Percentiles rank a stretch among this genome's conserved stretches.
These are phyloP conservation scores for Secale cereale DNA, from an alignment of 176 grass and related monocot species.

Conservation along the genomic window DNA sequence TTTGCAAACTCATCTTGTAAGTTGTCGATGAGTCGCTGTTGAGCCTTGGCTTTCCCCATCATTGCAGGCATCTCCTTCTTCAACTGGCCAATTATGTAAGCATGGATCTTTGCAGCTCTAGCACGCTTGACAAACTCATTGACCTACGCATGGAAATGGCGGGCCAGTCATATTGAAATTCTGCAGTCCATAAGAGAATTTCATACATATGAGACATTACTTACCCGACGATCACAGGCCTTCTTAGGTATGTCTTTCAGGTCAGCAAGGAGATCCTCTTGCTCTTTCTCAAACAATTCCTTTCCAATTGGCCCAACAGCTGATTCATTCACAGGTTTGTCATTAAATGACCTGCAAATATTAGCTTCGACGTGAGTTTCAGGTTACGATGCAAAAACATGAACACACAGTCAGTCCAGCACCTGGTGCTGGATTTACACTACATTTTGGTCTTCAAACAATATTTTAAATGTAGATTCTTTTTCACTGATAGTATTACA, in stretches of 20 bases:
- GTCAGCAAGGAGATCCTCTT: conserved; percentile 83
- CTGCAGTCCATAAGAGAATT: background rate
- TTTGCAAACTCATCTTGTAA: conserved; percentile 76
- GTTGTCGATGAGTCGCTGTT: conserved; percentile 75
- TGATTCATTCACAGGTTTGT: conserved; percentile 74
- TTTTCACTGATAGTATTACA: too few species aligned
- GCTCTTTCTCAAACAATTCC: conserved; percentile 93
- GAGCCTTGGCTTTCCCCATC: conserved; percentile 94
- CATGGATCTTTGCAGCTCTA: conserved; percentile 81
- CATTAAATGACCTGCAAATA: conserved; percentile 82
- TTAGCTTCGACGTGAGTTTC: background rate
- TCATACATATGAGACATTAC: background rate
- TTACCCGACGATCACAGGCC: conserved; percentile 82
- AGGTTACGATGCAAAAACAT: background rate
- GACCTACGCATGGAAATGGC: conserved; percentile 31
- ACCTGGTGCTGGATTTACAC: background rate
- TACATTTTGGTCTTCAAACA: background rate
- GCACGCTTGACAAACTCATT: conserved; percentile 98
- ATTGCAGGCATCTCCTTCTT: conserved; percentile 87
- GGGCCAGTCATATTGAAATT: background rate
- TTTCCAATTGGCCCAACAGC: conserved; percentile 76
- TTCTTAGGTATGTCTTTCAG: conserved; percentile 94
- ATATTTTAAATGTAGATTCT: too few species aligned
- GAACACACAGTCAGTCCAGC: background rate
- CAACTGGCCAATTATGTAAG: conserved; percentile 84